Evolutionary conservation across 2,329 filamentous ascomycete species (phyloP), one percentile per base, ranked within the genome.

Genomic region (Exutisphaerella laricina): DNA sequence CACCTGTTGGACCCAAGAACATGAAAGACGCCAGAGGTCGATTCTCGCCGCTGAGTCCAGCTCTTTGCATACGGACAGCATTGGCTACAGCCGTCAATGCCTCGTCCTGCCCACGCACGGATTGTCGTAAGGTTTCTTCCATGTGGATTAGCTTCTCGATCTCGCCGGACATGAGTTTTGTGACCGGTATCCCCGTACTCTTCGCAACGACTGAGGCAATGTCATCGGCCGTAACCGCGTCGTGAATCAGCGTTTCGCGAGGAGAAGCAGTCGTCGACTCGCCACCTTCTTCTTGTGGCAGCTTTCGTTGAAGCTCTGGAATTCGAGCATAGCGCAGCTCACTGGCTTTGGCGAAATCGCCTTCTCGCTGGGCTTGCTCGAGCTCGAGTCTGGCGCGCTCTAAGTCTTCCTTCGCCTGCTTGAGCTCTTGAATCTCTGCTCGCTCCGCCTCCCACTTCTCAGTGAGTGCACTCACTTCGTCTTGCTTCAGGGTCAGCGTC

Each of bases 1-100:
- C 90, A 60, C 92, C 92, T 0, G 92, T 97, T 4, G 92, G 92
- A 0, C 92, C 92, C 3, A 97, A 77, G 77, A 97, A 96, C 83
- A 97, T 96, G 71, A 97, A 96, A 0, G 85, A 94, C 0, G 90
- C 92, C 4, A 95, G 74, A 0, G 92, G 92, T 1, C 88, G 77
- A 64, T 96, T 94, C 58, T 96, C 88, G 23, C 88, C 88, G 46
- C 85, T 94, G 6, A 97, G 73, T 1, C 92, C 92, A 6, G 92
- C 92, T 51, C 92, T 79, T 66, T 97, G 92, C 72, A 96, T 84
- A 14, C 92, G 81, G 6, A 98, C 90, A 0, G 92, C 92, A 60
- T 97, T 85, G 23, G 90, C 84, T 1, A 97, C 90, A 13, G 89
- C 86, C 51, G 83, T 83, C 45, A 98, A 78, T 5, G 92, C 92